Evolutionary conservation across 805 yeast genomes (phyloP), one percentile per base, ranked within the genome.

Genomic region (Komagataella phaffii): DNA sequence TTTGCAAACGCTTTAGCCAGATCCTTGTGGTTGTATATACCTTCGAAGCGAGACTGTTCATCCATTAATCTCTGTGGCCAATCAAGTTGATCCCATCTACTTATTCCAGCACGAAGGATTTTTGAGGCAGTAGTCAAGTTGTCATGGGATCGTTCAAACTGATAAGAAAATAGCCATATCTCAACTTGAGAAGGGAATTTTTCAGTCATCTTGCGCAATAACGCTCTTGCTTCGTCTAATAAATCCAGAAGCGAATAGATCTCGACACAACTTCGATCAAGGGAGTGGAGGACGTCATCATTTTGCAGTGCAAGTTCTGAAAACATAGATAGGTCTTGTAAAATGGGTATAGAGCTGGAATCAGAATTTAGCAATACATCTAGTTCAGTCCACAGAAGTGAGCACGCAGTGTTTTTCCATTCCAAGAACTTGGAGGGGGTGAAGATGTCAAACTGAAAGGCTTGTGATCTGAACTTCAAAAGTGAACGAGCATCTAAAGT

Each of bases 41-140:
- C 63, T 49, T 68, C 71, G 55, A 60, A 73, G 3, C 65, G 58
- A 10, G 67, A 48, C 64, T 74, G 72, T 53, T 73, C 81, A 49
- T 74, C 75, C 10, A 70, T 55, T 3, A 79, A 53, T 50, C 73
- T 62, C 49, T 77, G 80, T 1, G 83, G 81, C 72, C 73, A 66
- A 55, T 79, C 85, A 44, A 79, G 51, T 0, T 50, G 46, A 12
- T 52, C 54, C 0, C 65, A 57, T 8, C 57, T 49, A 10, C 54
- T 52, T 3, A 69, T 52, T 0, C 76, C 77, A 2, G 56, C 55
- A 10, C 58, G 55, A 40, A 76, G 65, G 0, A 74, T 50, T 2
- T 51, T 56, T 0, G 59, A 51, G 1, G 70, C 66, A 2, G 57
- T 49, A 0, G 56, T 53, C 30, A 52, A 36, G 14, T 62, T 61